phyloP scores from a whole-genome alignment of 805 yeast species.

The Isabelozyma heimii region DNA sequence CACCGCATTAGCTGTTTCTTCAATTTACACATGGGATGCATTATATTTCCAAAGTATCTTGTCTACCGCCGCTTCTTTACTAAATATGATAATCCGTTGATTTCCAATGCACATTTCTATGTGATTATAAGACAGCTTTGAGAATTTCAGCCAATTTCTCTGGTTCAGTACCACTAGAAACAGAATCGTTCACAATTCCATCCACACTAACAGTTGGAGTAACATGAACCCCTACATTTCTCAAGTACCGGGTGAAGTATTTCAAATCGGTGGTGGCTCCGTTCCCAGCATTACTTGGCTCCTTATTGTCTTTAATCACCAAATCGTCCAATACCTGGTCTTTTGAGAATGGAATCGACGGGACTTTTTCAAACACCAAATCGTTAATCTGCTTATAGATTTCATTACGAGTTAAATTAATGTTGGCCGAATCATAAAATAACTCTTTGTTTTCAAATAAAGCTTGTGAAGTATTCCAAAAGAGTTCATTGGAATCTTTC shows the following conservation, averaged over 20 bases:
- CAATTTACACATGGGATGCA: too few species aligned
- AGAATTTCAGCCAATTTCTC: conserved; percentile 44
- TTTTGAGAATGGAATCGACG: conserved; percentile 24
- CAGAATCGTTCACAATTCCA: conserved; percentile 56
- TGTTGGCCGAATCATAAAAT: conserved; percentile 63
- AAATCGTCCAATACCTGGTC: conserved; percentile 36
- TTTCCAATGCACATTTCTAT: background rate
- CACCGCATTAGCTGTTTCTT: too few species aligned
- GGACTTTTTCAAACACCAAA: conserved; percentile 25
- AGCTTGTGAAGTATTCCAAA: conserved; percentile 50
- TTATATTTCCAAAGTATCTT: too few species aligned
- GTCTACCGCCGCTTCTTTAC: too few species aligned
- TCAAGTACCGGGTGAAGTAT: conserved; percentile 66
- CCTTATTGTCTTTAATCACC: conserved; percentile 24
- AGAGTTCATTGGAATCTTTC: conserved; percentile 20
- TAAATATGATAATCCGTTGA: too few species aligned
- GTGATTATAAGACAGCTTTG: conserved; percentile 19
- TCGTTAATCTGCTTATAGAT: conserved; percentile 53
- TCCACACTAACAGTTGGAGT: conserved; percentile 76
- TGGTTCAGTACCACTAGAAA: conserved; percentile 61
- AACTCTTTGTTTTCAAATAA: conserved; percentile 53
- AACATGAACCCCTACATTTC: conserved; percentile 80
- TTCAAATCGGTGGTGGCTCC: conserved; percentile 60
- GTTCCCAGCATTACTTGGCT: conserved; percentile 56
- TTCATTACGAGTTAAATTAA: conserved; percentile 52